Evolutionary conservation across 2,329 filamentous ascomycete genomes (phyloP), one percentile per base, ranked within the genome.

Genomic region (Leptographium galeiforme): DNA sequence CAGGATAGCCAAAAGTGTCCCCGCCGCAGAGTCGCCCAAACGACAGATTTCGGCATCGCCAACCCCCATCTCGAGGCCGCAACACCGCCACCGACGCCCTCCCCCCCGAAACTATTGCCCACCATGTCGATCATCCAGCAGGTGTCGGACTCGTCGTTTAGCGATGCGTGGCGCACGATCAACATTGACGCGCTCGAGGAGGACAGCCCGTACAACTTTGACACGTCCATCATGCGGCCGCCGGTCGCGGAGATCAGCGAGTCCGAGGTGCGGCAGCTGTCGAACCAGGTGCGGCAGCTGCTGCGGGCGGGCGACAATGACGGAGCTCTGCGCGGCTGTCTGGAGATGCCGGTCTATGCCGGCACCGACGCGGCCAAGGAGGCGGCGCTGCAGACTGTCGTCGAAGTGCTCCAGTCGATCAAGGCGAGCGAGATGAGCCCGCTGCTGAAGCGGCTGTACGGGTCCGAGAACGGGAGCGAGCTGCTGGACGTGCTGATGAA

Each of bases 351-450:
- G 39, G 89, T 94, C 38, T 96, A 84, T 64, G 79, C 75, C 53
- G 79, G 77, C 18, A 68, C 69, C 41, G 77, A 80, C 50, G 67
- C 63, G 10, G 78, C 78, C 55, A 83, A 83, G 77, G 89, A 95
- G 60, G 75, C 89, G 34, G 89, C 97, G 68, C 74, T 95, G 59
- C 82, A 87, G 60, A 91, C 87, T 19, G 86, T 98, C 43, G 82
- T 89, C 57, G 93, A 98, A 71, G 90, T 97, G 55, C 75, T 98
- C 59, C 90, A 95, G 70, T 93, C 89, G 19, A 97, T 97, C 71
- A 90, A 95, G 67, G 89, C 93, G 64, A 87, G 87, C 62, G 93
- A 98, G 62, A 97, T 97, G 87, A 89, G 84, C 58, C 86, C 88
- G 14, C 82, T 97, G 63, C 74, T 98, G 60, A 82, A 84, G 70